Evolutionary conservation across 1,139 yeast species (phyloP).

Genomic region (Debaryomyces fabryi): DNA sequence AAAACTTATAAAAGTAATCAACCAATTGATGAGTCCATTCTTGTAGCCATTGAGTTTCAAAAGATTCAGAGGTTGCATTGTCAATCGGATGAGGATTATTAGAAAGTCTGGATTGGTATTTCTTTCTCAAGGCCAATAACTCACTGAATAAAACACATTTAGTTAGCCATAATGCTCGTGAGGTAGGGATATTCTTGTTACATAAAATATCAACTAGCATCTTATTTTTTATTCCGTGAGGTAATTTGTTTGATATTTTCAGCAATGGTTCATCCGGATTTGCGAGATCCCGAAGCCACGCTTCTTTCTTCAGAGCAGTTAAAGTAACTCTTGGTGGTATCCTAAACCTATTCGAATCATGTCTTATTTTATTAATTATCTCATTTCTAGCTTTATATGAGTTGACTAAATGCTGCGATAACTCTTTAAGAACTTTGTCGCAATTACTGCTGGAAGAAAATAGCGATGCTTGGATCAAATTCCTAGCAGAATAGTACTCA

Average conservation of each 20-base stretch:
- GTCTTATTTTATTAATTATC: conserved; percentile 60
- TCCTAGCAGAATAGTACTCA: conserved; percentile 53
- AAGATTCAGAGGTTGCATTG: conserved; percentile 23
- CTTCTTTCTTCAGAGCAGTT: conserved; percentile 81
- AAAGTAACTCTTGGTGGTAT: conserved; percentile 88
- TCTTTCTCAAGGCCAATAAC: conserved; percentile 65
- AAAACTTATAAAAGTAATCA: conserved; percentile 57
- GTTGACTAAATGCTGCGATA: conserved; percentile 57
- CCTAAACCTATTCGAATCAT: conserved; percentile 57
- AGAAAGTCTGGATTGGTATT: conserved; percentile 27
- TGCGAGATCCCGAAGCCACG: conserved; percentile 83
- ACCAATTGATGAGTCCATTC: conserved; percentile 88
- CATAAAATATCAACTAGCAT: conserved; percentile 73
- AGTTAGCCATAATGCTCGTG: conserved; percentile 87
- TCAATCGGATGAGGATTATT: conserved; percentile 12
- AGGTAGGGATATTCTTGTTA: conserved; percentile 64
- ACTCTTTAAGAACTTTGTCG: conserved; percentile 38
- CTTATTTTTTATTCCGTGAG: conserved; percentile 84
- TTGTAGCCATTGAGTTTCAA: conserved; percentile 68
- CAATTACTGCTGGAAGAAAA: conserved; percentile 44
- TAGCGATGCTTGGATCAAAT: conserved; percentile 50
- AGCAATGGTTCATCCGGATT: conserved; percentile 65
- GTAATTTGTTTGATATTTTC: conserved; percentile 75
- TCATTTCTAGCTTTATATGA: conserved; percentile 68
- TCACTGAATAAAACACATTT: conserved; percentile 86